These are phyloP conservation scores for Mallotus japonicus DNA, from an alignment of 441 rosid species.

Conservation along the genomic window DNA sequence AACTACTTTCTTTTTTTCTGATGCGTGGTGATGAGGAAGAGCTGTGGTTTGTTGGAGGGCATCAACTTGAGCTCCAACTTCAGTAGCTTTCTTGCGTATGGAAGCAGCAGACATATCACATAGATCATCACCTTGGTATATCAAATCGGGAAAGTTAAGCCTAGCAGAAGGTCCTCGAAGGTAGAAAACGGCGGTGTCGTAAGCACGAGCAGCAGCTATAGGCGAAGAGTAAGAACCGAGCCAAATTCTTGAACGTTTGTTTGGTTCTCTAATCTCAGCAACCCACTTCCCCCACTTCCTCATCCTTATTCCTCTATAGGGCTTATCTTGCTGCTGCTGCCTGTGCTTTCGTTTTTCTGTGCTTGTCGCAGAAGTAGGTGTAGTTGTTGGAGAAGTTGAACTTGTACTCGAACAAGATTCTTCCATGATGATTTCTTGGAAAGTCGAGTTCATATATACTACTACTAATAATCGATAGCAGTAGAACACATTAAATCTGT, in stretches of 20 bases:
- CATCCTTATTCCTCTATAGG: slow-evolving; percentile 80
- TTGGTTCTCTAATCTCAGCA: slow-evolving; percentile 87
- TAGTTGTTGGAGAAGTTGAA: slow-evolving; percentile 22
- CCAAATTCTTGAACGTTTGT: slow-evolving; percentile 81
- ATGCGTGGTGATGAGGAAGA: slow-evolving; percentile 14
- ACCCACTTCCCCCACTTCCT: slow-evolving; percentile 97
- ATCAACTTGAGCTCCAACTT: slow-evolving; percentile 77
- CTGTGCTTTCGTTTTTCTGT: slow-evolving; percentile 36
- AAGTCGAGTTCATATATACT: too few species aligned
- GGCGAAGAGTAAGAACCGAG: slow-evolving; percentile 84
- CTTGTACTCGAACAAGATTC: slow-evolving; percentile 23
- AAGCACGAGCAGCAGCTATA: slow-evolving; percentile 79
- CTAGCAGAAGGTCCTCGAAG: slow-evolving; percentile 80
- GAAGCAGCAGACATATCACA: slow-evolving; percentile 66
- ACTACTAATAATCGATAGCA: background rate
- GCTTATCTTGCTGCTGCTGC: slow-evolving; percentile 51
- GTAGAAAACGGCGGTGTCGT: slow-evolving; percentile 79
- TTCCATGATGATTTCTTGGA: slow-evolving; percentile 32
- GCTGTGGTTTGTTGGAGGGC: slow-evolving; percentile 51
- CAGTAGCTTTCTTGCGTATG: slow-evolving; percentile 73
- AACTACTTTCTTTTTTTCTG: slow-evolving; percentile 24
- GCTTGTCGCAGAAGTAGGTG: background rate
- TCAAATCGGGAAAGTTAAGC: slow-evolving; percentile 78
- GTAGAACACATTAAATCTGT: too few species aligned
- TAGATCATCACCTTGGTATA: slow-evolving; percentile 41